Evolutionary conservation across 495 filamentous ascomycete species (phyloP), one percentile per base, ranked within the genome.

Genomic region (Cercophora sp.): DNA sequence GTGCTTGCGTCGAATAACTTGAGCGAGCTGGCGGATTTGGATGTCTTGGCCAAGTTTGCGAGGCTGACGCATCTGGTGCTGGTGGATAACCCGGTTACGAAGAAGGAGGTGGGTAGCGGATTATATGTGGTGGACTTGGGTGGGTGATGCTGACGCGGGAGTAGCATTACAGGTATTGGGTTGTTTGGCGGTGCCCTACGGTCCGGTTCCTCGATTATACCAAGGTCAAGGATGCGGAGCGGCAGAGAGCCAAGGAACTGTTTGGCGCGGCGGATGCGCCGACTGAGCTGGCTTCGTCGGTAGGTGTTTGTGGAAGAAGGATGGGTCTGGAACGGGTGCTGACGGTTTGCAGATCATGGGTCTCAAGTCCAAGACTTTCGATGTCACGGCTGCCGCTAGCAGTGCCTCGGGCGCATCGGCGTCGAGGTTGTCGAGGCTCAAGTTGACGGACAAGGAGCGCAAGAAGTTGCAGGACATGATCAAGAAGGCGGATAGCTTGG

Each of bases 121-220:
- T 6, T 32, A 32, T 32, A 32, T 6, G 29, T 32, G 9, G 15
- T 8, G 27, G 15, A 19, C 43, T n/a, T n/a, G 16, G 22, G 3
- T 18, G 15, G n/a, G 26, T 8, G n/a, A 18, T 44, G 32, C 45
- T 65, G 52, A 58, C 16, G 10, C 1, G 4, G 9, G n/a, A 29
- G 25, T 63, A 96, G 93, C 69, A 97, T 68, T 99, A 96, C 71
- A 84, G 93, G 13, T 85, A 85, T 69, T 99, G 87, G 86, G 71
- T 95, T 31, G 81, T 99, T 61, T 96, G 87, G 87, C 80, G 85
- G 39, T 85, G 84, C 59, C 90, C 91, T 3, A 77, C 75, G 18
- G 81, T 99, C 20, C 86, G 91, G 29, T 96, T 96, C 74, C 77
- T 99, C 39, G 94, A 99, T 72, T 96, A 90, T 68, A 79, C 83